Evolutionary conservation across 495 filamentous ascomycete species (phyloP), one percentile per base, ranked within the genome.

Genomic region (Rusavskia elegans): DNA sequence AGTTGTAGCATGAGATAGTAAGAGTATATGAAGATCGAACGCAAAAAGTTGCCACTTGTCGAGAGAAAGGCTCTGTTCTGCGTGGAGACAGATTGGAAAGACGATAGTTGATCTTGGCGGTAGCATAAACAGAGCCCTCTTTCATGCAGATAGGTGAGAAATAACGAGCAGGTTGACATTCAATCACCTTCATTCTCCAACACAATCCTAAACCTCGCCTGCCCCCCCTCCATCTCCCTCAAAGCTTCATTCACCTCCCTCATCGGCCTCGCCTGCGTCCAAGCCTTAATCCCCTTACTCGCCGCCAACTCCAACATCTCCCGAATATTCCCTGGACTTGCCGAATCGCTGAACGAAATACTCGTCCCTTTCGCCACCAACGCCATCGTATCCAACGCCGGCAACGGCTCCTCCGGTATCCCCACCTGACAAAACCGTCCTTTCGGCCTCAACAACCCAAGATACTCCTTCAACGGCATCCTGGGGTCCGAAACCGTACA

Each of bases 391-490:
- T 61, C 71, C 56, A 94, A 66, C 1, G 67, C 64, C 17, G 87
- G 81, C 32, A 84, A 59, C 16, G 66, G 66, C 56, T 80, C 76
- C 68, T 85, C 78, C 5, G 80, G 78, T 10, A 76, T 77, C 1
- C 89, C 89, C 48, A 95, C 83, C 67, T 92, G 86, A 53, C 93
- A 78, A 60, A 92, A 86, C 14, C 68, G 69, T 7, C 89, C 88
- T 50, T 81, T 75, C 29, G 76, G 65, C 55, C 79, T 74, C 45
- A 95, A 67, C 13, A 95, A 65, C 6, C 64, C 52, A 38, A 96
- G 61, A 63, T 93, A 94, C 42, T 72, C 63, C 38, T 64, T 57
- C 32, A 95, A 55, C 0, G 89, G 89, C 84, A 95, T 87, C 36
- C 82, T 72, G 0, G 76, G 70, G 30, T 66, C 73, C 2, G 81